These are phyloP conservation scores for Irineochytrium annulatum DNA, from an alignment of 192 early-diverging fungal genomes.

Conservation along the genomic window DNA sequence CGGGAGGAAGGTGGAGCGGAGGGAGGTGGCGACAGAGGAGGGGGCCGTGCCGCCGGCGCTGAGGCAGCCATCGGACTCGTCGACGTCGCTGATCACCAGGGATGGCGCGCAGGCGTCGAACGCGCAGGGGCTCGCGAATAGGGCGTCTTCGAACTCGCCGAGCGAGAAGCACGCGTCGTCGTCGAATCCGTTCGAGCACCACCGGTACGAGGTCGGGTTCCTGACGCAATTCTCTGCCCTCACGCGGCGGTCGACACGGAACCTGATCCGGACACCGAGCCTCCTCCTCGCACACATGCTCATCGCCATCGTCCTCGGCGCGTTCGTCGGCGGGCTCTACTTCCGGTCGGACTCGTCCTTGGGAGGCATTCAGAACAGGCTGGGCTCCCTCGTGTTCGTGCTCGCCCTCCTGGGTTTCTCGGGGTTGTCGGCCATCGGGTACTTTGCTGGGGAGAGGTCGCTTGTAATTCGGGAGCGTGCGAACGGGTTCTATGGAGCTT, in stretches of 20 bases:
- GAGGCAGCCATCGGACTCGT: background rate
- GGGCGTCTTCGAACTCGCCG: no score
- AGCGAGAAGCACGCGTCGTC: no score
- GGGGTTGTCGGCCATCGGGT: conserved; percentile 57
- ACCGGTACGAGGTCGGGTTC: conserved; percentile 41
- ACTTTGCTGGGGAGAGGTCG: conserved; percentile 42
- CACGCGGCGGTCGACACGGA: conserved; percentile 40
- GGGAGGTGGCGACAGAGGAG: no score
- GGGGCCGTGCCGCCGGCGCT: no score
- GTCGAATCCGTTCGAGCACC: no score
- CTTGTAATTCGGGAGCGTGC: conserved; percentile 47
- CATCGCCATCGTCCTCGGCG: conserved; percentile 49
- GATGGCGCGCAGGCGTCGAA: background rate
- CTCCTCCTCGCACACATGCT: conserved; percentile 54
- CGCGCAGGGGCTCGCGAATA: background rate
- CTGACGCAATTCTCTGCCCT: conserved; percentile 49
- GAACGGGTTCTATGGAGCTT: conserved; percentile 43
- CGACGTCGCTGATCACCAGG: background rate
- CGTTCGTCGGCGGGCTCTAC: conserved; percentile 66
- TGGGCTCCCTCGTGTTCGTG: conserved; percentile 68
- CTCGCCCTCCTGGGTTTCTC: conserved; percentile 68
- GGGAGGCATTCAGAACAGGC: conserved; percentile 71
- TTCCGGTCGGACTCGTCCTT: conserved; percentile 52
- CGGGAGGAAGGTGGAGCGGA: no score
- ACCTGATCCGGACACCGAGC: conserved; percentile 41